Evolutionary conservation across 805 yeast species (phyloP).

Genomic region (Kurtzmaniella fragi): DNA sequence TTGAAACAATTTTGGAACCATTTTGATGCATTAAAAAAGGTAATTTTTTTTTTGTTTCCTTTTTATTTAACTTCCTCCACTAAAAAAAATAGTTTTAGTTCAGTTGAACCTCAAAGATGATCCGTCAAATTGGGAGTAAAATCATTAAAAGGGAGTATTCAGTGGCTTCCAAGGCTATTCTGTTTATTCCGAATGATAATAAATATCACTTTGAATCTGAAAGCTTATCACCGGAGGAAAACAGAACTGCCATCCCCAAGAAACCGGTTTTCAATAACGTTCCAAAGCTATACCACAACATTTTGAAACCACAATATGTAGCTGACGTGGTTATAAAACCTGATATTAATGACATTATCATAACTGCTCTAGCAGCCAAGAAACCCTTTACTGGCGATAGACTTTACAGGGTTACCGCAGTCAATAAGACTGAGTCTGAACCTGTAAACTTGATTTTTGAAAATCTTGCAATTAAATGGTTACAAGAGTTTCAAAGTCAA

Average conservation of each 20-base stretch:
- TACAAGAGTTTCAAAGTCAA: slow-evolving; percentile 19
- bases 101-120: too few species aligned
- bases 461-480: slow-evolving; percentile 24
- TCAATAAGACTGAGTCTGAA: slow-evolving; percentile 4
- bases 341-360: slow-evolving; percentile 22
- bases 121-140: too few species aligned
- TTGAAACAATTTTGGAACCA: too few species aligned
- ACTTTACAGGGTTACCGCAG: slow-evolving; percentile 14
- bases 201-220: slow-evolving; percentile 23
- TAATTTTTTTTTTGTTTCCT: too few species aligned
- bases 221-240: slow-evolving; percentile 21
- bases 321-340: slow-evolving; percentile 30
- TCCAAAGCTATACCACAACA: slow-evolving; percentile 19
- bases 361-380: slow-evolving; percentile 22
- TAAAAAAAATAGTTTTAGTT: too few species aligned
- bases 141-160: neutral
- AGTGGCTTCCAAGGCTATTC: slow-evolving; percentile 5
- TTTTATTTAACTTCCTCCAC: too few species aligned
- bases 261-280: slow-evolving; percentile 14
- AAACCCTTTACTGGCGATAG: slow-evolving; percentile 25
- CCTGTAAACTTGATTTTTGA: slow-evolving; percentile 22
- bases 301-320: slow-evolving; percentile 28
- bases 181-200: slow-evolving; percentile 27
- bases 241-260: slow-evolving; percentile 30
- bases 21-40: too few species aligned